Evolutionary conservation across 2,329 filamentous ascomycete genomes (phyloP).

Genomic region (Coniochaeta sp.): DNA sequence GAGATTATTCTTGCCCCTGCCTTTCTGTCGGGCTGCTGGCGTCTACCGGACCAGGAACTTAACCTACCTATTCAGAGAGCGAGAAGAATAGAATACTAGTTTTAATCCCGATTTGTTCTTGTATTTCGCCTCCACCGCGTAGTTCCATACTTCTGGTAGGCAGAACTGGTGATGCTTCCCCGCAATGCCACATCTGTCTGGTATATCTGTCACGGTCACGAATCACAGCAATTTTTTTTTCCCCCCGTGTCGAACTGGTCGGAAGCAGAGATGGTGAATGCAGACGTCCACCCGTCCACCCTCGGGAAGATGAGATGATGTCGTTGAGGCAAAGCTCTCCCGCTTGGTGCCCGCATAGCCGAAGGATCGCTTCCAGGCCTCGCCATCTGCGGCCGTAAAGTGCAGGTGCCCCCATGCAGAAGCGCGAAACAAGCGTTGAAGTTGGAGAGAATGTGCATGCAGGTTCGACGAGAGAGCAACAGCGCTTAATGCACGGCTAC

Average conservation of each 20-base stretch:
- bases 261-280: not conserved
- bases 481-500: slow-evolving; percentile 3
- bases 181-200: not conserved
- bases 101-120: not conserved
- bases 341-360: slow-evolving; percentile 19
- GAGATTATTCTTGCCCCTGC: not conserved
- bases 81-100: not conserved
- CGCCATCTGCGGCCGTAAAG: slow-evolving; percentile 4
- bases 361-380: slow-evolving; percentile 12
- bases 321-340: not conserved
- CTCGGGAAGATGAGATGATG: not conserved
- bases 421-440: not conserved
- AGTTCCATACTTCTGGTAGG: not conserved
- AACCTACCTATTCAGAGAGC: not conserved
- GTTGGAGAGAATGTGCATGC: not conserved
- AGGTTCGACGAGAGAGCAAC: not conserved
- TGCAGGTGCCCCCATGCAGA: not conserved
- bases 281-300: not conserved
- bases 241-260: not conserved
- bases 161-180: not conserved
- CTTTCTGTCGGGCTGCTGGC: not conserved
- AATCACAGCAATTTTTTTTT: not conserved
- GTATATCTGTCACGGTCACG: not conserved
- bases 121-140: not conserved
- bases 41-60: not conserved